Percentiles rank a stretch among this genome's conserved stretches.
phyloP scores from a whole-genome alignment of 192 early-diverging fungal species.

The Entomortierella chlamydospora region DNA sequence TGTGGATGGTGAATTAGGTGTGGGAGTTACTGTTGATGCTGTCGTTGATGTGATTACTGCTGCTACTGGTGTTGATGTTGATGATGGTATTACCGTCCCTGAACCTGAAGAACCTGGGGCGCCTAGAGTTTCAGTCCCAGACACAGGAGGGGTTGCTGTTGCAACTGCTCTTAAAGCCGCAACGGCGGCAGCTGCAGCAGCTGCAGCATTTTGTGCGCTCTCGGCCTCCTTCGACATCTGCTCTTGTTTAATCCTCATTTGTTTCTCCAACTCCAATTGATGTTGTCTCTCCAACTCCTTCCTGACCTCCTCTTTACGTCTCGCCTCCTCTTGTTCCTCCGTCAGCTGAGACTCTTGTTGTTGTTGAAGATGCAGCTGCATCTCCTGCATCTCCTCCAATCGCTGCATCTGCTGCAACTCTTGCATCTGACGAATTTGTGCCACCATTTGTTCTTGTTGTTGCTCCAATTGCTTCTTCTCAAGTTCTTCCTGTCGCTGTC shows the following conservation, averaged over 20 bases:
- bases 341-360: constrained; percentile 9
- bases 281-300: constrained; percentile 25
- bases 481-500: constrained; percentile 28
- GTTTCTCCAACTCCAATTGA: constrained; percentile 35
- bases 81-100: neutral
- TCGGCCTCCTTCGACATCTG: constrained; percentile 1
- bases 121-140: neutral
- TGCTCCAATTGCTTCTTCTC: constrained; percentile 11
- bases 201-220: neutral
- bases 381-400: constrained; percentile 18
- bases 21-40: neutral
- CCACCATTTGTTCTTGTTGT: constrained; percentile 18
- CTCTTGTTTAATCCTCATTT: constrained; percentile 35
- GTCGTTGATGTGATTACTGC: neutral
- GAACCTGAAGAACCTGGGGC: neutral
- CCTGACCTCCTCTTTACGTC: constrained; percentile 4
- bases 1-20: neutral
- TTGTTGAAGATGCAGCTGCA: constrained; percentile 12
- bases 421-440: constrained; percentile 21
- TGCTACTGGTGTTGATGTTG: neutral
- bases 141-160: neutral
- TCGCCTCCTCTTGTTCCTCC: constrained; percentile 15
- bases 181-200: neutral
- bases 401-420: constrained; percentile 19
- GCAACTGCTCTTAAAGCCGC: too few relatives aligned